Conservation (phyloP, 2,329 filamentous ascomycete genomes). For the Gaeumannomyces tritici region DNA sequence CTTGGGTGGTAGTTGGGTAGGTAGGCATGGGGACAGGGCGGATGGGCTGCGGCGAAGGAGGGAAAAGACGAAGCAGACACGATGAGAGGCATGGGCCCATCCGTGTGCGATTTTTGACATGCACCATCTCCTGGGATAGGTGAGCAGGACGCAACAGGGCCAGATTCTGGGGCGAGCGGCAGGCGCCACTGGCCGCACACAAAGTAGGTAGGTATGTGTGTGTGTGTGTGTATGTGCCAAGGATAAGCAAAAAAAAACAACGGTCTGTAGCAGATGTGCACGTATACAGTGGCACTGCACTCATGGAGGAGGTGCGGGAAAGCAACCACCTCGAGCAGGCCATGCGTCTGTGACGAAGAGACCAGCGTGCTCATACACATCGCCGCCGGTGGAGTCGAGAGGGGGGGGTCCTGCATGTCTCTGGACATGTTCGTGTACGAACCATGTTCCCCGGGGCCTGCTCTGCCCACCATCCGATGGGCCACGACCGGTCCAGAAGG, state of each 20-base stretch:
- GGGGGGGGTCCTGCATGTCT: too few relatives aligned
- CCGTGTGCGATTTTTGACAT: too few relatives aligned
- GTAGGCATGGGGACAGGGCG: not conserved
- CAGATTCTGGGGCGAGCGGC: not conserved
- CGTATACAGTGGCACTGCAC: not conserved
- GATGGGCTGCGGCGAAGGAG: not conserved
- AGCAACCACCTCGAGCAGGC: not conserved
- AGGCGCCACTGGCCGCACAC: not conserved
- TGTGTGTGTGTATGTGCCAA: not conserved
- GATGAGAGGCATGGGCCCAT: not conserved
- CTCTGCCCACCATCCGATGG: not conserved
- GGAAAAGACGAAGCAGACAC: too few relatives aligned
- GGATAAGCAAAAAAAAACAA: not conserved
- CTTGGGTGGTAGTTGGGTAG: not conserved
- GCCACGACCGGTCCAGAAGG: not conserved
- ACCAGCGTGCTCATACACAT: not conserved
- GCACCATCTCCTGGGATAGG: not conserved
- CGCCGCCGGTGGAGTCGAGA: not conserved
- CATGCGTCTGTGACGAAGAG: not conserved
- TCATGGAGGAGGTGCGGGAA: not conserved
- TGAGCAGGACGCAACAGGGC: not conserved
- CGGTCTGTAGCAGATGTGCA: not conserved
- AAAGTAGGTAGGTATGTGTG: not conserved
- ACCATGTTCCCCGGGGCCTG: not conserved
- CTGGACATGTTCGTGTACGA: not conserved